Evolutionary conservation across 495 filamentous ascomycete species (phyloP), one percentile per base, ranked within the genome.

Genomic region (Talaromyces proteolyticus): DNA sequence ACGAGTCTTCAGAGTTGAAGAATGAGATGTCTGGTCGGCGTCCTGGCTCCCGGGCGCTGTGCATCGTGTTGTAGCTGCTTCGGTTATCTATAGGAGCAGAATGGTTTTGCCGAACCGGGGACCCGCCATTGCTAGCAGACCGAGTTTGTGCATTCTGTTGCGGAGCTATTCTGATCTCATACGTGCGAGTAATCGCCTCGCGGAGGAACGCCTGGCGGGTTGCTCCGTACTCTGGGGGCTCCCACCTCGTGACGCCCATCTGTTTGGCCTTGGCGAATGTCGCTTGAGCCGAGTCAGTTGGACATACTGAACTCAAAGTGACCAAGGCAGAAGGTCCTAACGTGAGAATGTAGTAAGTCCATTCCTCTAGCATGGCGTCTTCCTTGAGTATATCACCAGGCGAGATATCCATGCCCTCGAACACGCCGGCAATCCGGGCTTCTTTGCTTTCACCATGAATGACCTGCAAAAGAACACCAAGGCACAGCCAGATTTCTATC

Each of bases 401-500:
- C 18, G 58, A 49, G 37, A 81, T 61, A 42, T 75, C 62, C 42
- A 68, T 55, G 12, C 68, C 69, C 41, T 79, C 72, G 49, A 77
- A 87, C 43, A 87, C 63, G 17, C 82, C 82, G 42, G 66, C 70
- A 8, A 70, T 64, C 12, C 79, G 67, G 5, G 82, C 83, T 50
- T 81, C 74, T 25, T 62, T 62, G 29, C 72, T 73, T 51, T 76
- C 74, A 7, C 76, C 80, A 49, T 84, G 78, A 39, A 84, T 67
- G 14, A 75, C 76, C 45, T 79, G 74, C 4, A 85, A 63, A 17
- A 87, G 60, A 6, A 79, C 74, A 22, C 72, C 67, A 21, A 87
- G 60, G 55, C 82, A 85, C 1, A 69, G 82, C 82, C 82, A 87
- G 18, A 87, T 74, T 56, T 87, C 83, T 1, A 69, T 78, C 74